Conservation (phyloP, 345 rosid species). For the Ceriops decandra region DNA sequence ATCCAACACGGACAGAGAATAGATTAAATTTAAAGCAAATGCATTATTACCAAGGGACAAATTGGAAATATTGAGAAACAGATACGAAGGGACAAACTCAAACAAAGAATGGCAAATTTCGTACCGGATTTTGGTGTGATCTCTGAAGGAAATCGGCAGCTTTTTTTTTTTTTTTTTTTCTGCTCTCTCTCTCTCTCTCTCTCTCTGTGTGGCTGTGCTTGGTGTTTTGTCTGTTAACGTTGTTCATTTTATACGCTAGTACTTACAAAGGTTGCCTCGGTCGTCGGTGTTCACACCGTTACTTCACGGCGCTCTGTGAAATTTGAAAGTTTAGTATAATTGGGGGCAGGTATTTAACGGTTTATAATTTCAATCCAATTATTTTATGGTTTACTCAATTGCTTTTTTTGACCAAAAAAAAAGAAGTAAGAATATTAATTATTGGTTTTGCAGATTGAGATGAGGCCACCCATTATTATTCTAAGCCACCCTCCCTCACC, state of each 20-base stretch:
- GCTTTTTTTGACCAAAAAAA: too few relatives aligned
- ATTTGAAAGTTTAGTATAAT: constrained; percentile 12
- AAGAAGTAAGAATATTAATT: too few relatives aligned
- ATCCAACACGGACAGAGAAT: constrained; percentile 10
- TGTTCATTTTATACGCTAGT: constrained; percentile 17
- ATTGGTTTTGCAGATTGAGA: too few relatives aligned
- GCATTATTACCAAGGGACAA: neutral
- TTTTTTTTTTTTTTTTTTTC: neutral
- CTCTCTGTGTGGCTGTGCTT: neutral
- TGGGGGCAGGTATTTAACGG: neutral
- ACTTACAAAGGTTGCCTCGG: constrained; percentile 5
- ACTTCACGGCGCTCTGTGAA: constrained; percentile 32
- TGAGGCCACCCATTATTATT: too few relatives aligned
- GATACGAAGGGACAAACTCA: constrained; percentile 14
- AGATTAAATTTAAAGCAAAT: constrained; percentile 10
- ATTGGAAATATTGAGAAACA: constrained; percentile 6
- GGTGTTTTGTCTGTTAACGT: constrained; percentile 34
- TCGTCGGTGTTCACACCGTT: constrained; percentile 65
- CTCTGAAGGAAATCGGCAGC: constrained; percentile 22
- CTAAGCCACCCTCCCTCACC: too few relatives aligned
- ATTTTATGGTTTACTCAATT: too few relatives aligned
- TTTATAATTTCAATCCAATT: neutral
- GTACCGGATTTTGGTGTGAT: constrained; percentile 46
- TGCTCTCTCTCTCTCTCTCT: constrained; percentile 8
- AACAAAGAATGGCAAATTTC: constrained; percentile 1